Base-by-base conservation (phyloP, 2,329 filamentous ascomycete genomes). In the Rhynchosporium secalis region DNA sequence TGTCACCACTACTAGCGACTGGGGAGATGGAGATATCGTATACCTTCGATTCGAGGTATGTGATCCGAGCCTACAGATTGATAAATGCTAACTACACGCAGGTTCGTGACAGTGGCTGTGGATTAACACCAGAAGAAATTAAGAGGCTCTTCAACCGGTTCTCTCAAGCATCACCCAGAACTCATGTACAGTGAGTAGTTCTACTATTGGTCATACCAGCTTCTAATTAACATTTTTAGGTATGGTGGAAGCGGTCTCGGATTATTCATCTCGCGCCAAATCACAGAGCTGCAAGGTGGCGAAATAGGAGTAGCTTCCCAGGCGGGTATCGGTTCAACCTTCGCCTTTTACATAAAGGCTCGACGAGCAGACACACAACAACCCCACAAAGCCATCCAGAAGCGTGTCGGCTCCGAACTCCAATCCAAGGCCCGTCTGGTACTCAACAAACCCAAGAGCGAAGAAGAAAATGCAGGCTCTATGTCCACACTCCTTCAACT, bases 241-340 rank as follows among this genome's bases (percentile, higher is more conserved):
- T 92, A 93, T 66, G 90, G 90, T 15, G 90, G 90, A 0, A 90
- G 86, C 0, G 90, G 90, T 0, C 79, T 94, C 0, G 90, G 90
- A 0, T 78, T 94, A 0, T 93, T 92, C 75, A 92, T 94, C 67
- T 90, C 86, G 33, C 83, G 89, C 29, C 85, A 90, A 60, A 79
- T 94, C 15, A 90, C 88, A 0, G 90, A 94, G 72, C 78, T 93
- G 15, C 90, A 92, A 72, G 89, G 90, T 20, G 90, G 90, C 3
- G 86, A 90, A 62, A 92, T 94, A 51, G 90, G 90, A 1, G 88
- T 92, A 4, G 80, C 83, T 3, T 88, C 85, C 29, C 79, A 85
- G 65, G 79, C 84, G 1, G 88, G 87, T 1, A 82, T 85, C 33
- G 89, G 89, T 1, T 88, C 85, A 64, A 90, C 85, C 0, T 92